Base-by-base conservation (phyloP, 1,139 yeast species). In the Arxiozyma slooffiae region DNA sequence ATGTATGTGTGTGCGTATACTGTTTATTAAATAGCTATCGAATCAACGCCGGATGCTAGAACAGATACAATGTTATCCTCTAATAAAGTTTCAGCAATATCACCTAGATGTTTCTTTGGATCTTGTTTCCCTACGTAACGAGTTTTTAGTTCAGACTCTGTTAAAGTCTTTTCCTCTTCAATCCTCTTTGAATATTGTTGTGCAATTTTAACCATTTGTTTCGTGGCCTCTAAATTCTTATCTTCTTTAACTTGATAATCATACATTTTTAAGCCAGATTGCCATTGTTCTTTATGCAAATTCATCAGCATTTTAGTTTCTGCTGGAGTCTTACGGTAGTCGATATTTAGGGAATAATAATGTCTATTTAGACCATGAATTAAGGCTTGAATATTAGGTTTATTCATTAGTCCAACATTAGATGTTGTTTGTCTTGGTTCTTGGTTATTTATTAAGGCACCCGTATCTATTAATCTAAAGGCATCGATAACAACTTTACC, bases 401-500 rank as follows among this genome's bases (percentile, higher is more conserved):
- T 94, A 71, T 92, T 90, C 69, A 94, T 77, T 61, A 90, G 88
- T 44, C 98, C 98, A 47, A 90, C 84, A 66, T 92, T 94, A 26
- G 97, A 88, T 3, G 98, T 94, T 20, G 97, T 85, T 68, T 92
- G 98, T 67, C 99, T 84, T 50, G 98, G 97, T 69, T 94, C 99
- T 67, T 87, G 95, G 52, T 96, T 96, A 80, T 89, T 80, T 94
- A 94, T 87, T 62, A 89, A 72, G 14, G 92, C 79, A 47, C 90
- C 80, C 4, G 97, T 82, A 60, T 88, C 89, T 63, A 94, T 92
- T 55, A 95, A 78, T 72, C 99, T 80, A 72, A 94, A 94, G 2
- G 99, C 99, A 71, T 94, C 99, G 64, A 94, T 92, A 47, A 94
- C 99, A 48, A 94, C 99, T 67, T 94, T 94, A 55, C 99, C 99